phyloP scores from a whole-genome alignment of 2,329 filamentous ascomycete species.

The Coniella vitis region DNA sequence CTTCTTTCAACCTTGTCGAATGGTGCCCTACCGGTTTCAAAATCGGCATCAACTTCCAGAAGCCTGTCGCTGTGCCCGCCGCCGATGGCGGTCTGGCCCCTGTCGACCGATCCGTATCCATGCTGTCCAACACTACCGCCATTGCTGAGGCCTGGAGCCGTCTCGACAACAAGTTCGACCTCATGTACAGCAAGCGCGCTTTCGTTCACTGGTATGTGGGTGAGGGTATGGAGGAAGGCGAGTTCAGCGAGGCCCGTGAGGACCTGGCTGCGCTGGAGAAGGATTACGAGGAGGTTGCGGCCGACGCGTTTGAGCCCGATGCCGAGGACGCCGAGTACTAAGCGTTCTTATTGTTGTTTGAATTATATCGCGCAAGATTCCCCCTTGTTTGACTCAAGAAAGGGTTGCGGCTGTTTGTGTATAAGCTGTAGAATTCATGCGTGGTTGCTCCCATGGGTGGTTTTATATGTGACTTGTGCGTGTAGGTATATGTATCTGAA shows the following conservation, averaged over 20 bases:
- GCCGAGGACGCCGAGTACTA: constrained; percentile 77
- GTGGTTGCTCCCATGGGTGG: constrained; percentile 1
- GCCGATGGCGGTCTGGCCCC: constrained; percentile 53
- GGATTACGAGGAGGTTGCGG: constrained; percentile 80
- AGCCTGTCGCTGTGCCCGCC: constrained; percentile 52
- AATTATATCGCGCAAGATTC: too few relatives aligned
- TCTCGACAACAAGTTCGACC: constrained; percentile 68
- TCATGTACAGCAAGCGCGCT: constrained; percentile 72
- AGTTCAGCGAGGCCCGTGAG: constrained; percentile 82
- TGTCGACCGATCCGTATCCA: constrained; percentile 58
- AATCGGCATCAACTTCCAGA: constrained; percentile 70
- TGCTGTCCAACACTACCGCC: constrained; percentile 70
- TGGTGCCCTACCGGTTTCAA: constrained; percentile 74
- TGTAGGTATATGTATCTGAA: neutral
- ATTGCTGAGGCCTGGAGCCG: constrained; percentile 69
- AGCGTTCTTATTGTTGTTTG: neutral
- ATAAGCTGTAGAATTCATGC: constrained; percentile 3
- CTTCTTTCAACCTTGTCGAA: constrained; percentile 67
- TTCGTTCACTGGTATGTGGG: constrained; percentile 78
- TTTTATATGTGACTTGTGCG: constrained; percentile 12
- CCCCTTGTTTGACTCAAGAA: neutral
- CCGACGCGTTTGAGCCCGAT: constrained; percentile 59
- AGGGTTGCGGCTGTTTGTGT: constrained; percentile 4
- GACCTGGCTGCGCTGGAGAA: constrained; percentile 79
- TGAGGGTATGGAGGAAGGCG: constrained; percentile 88